Base-by-base conservation (phyloP, 169 alveolate species). In the Plasmodium ovale region DNA sequence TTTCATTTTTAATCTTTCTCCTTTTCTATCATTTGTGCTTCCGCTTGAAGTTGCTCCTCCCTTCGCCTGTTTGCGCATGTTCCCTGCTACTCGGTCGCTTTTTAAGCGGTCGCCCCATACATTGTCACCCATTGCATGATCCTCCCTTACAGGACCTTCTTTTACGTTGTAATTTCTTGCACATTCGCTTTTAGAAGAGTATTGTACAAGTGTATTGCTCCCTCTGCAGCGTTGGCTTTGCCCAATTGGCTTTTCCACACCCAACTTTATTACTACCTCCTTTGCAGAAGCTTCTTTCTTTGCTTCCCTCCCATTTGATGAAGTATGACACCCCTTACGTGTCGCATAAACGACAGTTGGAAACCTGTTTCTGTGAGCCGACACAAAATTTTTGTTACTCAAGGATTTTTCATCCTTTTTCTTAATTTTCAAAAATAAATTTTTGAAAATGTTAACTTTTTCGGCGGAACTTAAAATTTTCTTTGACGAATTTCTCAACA, bases 401-500 rank as follows among this genome's bases (percentile, higher is more conserved):
- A 54, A 3, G 14, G 37, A 54, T 33, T 39, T 54, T 10, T 72
- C 60, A 72, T 72, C 16, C 19, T 72, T 72, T 44, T 39, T 72
- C 56, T 72, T 72, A 31, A 47, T 72, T 44, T 72, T 72, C 19
- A 72, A 72, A 56, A 72, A 72, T 54, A 72, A 12, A 14, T 54
- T 54, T 72, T 56, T 72, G 12, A 72, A 58, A 54, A 56, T 39
- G 29, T 56, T 72, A 3, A 72, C 60, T 37, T 56, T 72, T 72
- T 72, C 87, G 14, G 72, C 72, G 14, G 87, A 72, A 21, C 37
- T 35, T 54, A 72, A 27, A 35, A 72, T 23, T 60, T 31, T 72
- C 56, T 58, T 72, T 9, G 87, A 72, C 16, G 87, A 72, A 10
- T 54, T 72, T 54, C 49, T 72, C 37, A 72, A 72, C 9, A 54